These are phyloP conservation scores for Obba rivulosa DNA, from an alignment of 768 basidiomycete species.

Conservation along the genomic window DNA sequence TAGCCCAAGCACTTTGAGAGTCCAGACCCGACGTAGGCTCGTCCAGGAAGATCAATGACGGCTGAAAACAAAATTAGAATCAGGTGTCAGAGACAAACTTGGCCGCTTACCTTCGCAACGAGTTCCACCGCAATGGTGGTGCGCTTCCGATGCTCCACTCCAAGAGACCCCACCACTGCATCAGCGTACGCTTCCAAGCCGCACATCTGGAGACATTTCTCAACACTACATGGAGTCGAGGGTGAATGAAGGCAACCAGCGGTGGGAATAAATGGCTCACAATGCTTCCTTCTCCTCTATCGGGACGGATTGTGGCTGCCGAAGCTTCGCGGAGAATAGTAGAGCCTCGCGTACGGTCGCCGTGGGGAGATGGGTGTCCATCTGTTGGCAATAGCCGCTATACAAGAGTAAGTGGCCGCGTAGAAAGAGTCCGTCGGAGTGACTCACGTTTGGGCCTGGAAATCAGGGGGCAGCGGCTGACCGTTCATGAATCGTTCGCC, in stretches of 20 bases:
- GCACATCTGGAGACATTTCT: constrained; percentile 54
- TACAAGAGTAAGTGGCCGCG: not conserved
- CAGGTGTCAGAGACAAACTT: too few relatives aligned
- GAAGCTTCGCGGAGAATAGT: constrained; percentile 71
- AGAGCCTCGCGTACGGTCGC: constrained; percentile 80
- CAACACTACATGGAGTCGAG: constrained; percentile 31
- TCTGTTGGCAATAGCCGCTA: constrained; percentile 84
- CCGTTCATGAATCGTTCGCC: constrained; percentile 44
- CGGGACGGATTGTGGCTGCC: constrained; percentile 65
- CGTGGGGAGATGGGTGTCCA: constrained; percentile 72
- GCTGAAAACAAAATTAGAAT: constrained; percentile 33
- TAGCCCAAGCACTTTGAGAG: constrained; percentile 84
- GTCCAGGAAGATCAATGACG: constrained; percentile 75
- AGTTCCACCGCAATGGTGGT: constrained; percentile 86
- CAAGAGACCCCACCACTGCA: constrained; percentile 61
- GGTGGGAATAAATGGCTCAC: constrained; percentile 34
- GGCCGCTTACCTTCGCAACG: constrained; percentile 53
- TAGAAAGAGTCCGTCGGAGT: not conserved
- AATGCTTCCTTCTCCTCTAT: constrained; percentile 72
- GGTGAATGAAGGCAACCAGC: too few relatives aligned
- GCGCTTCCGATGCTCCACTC: constrained; percentile 72
- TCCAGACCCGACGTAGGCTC: constrained; percentile 86
- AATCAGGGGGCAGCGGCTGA: constrained; percentile 38
- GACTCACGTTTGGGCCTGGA: constrained; percentile 47
- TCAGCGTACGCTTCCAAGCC: constrained; percentile 63